Evolutionary conservation across 1,139 yeast species (phyloP), one percentile per base, ranked within the genome.

Genomic region (Suhomyces choctaworum): DNA sequence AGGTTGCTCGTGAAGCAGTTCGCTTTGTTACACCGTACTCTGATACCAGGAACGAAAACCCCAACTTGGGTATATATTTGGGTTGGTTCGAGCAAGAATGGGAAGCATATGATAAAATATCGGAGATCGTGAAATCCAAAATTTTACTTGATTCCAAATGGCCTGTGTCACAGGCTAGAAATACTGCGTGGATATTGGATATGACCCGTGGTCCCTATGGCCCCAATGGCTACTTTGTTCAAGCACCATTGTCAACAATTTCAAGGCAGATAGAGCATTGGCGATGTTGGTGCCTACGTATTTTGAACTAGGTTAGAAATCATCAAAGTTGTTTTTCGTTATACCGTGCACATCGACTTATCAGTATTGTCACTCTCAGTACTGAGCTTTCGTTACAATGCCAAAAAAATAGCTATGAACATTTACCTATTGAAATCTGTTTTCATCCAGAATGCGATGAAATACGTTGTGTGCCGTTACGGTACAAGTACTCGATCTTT

Each of bases 281-380:
- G 34, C 40, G 6, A 32, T 37, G 14, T 27, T 37, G 16, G 37
- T 37, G 12, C 40, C 40, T 5, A 37, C 33, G 40, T 29, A n/a
- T n/a, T n/a, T n/a, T n/a, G n/a, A n/a, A n/a, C n/a, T n/a, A n/a
- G n/a, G n/a, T n/a, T n/a, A n/a, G n/a, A n/a, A n/a, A n/a, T n/a
- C n/a, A n/a, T n/a, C n/a, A n/a, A n/a, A n/a, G n/a, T n/a, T n/a
- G n/a, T n/a, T n/a, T n/a, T n/a, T n/a, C n/a, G n/a, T n/a, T n/a
- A n/a, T n/a, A n/a, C n/a, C n/a, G n/a, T n/a, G n/a, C n/a, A n/a
- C n/a, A n/a, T n/a, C n/a, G n/a, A n/a, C n/a, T n/a, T n/a, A n/a
- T n/a, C n/a, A n/a, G n/a, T n/a, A n/a, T n/a, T n/a, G n/a, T n/a
- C n/a, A n/a, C n/a, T n/a, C n/a, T n/a, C n/a, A n/a, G n/a, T n/a